These are phyloP conservation scores for Paramyrothecium sp. DNA, from an alignment of 2,329 filamentous ascomycete genomes.

Conservation along the genomic window DNA sequence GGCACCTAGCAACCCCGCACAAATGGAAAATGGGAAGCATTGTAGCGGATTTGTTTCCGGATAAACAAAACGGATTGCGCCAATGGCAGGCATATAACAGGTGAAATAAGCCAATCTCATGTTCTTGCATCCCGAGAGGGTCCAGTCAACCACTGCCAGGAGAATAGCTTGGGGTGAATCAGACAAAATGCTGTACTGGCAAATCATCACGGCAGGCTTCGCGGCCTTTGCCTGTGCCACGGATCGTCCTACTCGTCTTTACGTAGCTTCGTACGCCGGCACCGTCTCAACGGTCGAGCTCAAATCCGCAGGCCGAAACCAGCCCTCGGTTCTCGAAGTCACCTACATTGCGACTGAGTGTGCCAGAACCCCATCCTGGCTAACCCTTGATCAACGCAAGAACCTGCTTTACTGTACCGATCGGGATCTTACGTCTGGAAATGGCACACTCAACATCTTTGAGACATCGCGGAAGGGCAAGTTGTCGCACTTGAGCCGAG, in stretches of 20 bases:
- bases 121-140: neutral
- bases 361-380: slow-evolving; percentile 57
- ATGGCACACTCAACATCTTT: slow-evolving; percentile 47
- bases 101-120: neutral
- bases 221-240: neutral
- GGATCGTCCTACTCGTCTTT: slow-evolving; percentile 27
- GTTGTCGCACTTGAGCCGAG: slow-evolving; percentile 34
- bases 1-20: neutral
- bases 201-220: neutral
- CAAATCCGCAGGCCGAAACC: slow-evolving; percentile 17
- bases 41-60: neutral
- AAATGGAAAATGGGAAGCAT: neutral
- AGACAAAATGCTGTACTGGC: neutral
- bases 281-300: slow-evolving; percentile 47
- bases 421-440: slow-evolving; percentile 48
- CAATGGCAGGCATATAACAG: neutral
- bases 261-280: slow-evolving; percentile 48
- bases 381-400: slow-evolving; percentile 51
- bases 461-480: slow-evolving; percentile 33
- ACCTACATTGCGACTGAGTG: slow-evolving; percentile 46
- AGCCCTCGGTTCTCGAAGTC: slow-evolving; percentile 30
- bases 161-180: neutral
- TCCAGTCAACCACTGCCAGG: neutral
- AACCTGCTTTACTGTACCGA: slow-evolving; percentile 58
- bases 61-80: neutral